Evolutionary conservation across 495 filamentous ascomycete species (phyloP), one percentile per base, ranked within the genome.

Genomic region (Parathielavia hyrcaniae): DNA sequence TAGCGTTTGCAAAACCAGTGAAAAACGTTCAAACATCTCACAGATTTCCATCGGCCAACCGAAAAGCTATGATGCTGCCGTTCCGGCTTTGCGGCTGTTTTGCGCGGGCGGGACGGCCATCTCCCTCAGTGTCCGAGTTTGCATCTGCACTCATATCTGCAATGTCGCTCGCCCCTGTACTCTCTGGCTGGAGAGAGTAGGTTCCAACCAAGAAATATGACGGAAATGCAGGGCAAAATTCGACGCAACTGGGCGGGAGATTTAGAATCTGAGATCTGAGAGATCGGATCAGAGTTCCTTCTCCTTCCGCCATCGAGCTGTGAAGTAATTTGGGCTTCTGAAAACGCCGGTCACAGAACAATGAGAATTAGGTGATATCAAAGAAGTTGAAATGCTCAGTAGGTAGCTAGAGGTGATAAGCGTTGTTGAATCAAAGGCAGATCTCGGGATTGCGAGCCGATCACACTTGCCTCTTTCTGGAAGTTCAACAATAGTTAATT

Each of bases 171-270:
- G 12, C 36, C 26, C 20, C 58, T 10, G 14, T 47, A 19, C 47
- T 51, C 7, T 77, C 71, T 5, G 73, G 69, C 53, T 89, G 78
- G 26, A 97, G 77, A 47, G 85, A 74, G 70, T 98, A 98, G 1
- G 93, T 96, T 20, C 93, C 93, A 40, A 96, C 79, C 1, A 96
- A 71, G 62, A 96, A 85, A 62, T 83, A 83, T 10, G 85, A 74
- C 8, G 83, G 81, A 39, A 82, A 64, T 6, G 70, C 65, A 0
- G 86, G 87, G 53, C 83, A 87, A 68, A 95, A 92, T 60, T 91
- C 86, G 14, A 96, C 75, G 68, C 90, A 96, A 67, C 89, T 90
- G 2, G 91, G 91, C 12, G 89, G 91, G 3, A 80, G 72, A 40
- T 81, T 76, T 12, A 86, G 65, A 4, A 66, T 72, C 19, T 79